Base-by-base conservation (phyloP, 768 basidiomycete species). In the Rubroboletus satanas region DNA sequence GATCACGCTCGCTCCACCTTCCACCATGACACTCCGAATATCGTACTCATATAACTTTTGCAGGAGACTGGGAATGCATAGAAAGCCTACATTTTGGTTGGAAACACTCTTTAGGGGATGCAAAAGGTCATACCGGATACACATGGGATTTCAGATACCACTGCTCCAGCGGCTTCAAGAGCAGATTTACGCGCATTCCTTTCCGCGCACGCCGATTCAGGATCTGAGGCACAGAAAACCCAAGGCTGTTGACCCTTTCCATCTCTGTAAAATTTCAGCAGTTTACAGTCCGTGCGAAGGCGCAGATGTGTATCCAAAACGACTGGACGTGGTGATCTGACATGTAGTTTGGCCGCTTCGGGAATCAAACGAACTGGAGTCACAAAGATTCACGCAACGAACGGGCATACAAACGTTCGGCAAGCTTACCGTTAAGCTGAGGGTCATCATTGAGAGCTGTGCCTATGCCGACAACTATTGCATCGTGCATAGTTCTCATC, bases 361-460 rank as follows among this genome's bases (percentile, higher is more conserved):
- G 83, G 83, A 23, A 88, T 75, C 65, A 79, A 77, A 29, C 83
- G 82, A 45, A 81, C 87, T 88, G 33, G 28, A 49, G 9, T 28
- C 11, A 33, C 38, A 46, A 51, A 42, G 41, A 41, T 52, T 36
- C 9, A 43, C 42, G 15, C 43, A 17, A 54, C 18, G 29, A 47
- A 54, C 15, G 17, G 41, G 51, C 18, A 42, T 38, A 52, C 17
- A 23, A 21, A 44, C 23, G 11, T 29, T 4, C 7, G 35, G 36
- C n/a, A 55, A 41, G 68, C 83, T 60, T 62, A 91, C 95, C 84
- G 62, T 95, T 96, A n/a, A 99, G 77, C 65, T 97, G 90, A 5
- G 96, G 96, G 67, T 99, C 80, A 64, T 99, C 96, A 56, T 93
- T 91, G 43, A 93, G 72, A 21, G 91, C 85, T 0, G 96, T 98